These are phyloP conservation scores for Ophiostoma quercus DNA, from an alignment of 2,329 filamentous ascomycete genomes.

Conservation along the genomic window DNA sequence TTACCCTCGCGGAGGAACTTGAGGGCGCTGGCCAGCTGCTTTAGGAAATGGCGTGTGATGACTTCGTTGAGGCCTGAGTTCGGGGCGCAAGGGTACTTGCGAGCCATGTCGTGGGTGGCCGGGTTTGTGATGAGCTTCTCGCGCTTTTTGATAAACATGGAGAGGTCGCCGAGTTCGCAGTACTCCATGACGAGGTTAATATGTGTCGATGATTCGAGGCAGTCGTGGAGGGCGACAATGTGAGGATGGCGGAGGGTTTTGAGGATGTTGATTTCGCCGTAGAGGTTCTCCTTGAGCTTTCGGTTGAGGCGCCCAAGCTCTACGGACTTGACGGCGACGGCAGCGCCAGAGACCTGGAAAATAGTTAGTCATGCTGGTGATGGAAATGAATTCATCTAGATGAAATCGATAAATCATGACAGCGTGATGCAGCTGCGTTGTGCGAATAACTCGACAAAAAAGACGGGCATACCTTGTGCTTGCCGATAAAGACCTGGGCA, in stretches of 20 bases:
- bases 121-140: constrained; percentile 73
- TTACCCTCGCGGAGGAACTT: constrained; percentile 80
- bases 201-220: constrained; percentile 76
- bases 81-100: constrained; percentile 80
- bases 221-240: constrained; percentile 93
- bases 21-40: constrained; percentile 87
- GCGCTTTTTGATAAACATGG: constrained; percentile 92
- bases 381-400: background rate
- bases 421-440: background rate
- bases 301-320: constrained; percentile 84
- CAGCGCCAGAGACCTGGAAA: constrained; percentile 65
- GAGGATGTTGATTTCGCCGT: constrained; percentile 91
- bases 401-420: background rate
- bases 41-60: constrained; percentile 90
- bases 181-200: constrained; percentile 99
- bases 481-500: constrained; percentile 85
- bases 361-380: background rate
- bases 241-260: constrained; percentile 92
- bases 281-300: constrained; percentile 94
- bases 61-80: constrained; percentile 92
- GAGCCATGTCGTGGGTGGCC: constrained; percentile 81
- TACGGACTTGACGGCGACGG: constrained; percentile 95
- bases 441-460: background rate
- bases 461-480: constrained; percentile 61
- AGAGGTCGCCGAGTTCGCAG: constrained; percentile 90